These are phyloP conservation scores for Paecilomyces niveus DNA, from an alignment of 2,329 filamentous ascomycete genomes.

Conservation along the genomic window DNA sequence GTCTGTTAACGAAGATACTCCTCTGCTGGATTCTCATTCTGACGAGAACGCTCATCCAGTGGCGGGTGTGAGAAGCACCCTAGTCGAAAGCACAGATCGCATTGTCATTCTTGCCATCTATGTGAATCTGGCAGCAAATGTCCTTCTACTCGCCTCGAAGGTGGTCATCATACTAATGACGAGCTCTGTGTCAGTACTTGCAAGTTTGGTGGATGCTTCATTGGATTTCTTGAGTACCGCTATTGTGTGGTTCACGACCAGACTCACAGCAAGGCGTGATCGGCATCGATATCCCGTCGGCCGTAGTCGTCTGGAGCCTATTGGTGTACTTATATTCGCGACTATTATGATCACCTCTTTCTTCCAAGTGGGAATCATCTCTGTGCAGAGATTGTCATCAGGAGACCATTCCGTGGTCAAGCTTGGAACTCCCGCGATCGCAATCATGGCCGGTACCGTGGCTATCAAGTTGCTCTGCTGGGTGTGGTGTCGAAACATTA, in stretches of 20 bases:
- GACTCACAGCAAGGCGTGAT: slow-evolving; percentile 52
- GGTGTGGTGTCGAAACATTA: slow-evolving; percentile 81
- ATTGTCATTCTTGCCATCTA: slow-evolving; percentile 85
- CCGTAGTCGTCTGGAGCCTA: slow-evolving; percentile 56
- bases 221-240: slow-evolving; percentile 59
- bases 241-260: slow-evolving; percentile 56
- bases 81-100: slow-evolving; percentile 61
- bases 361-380: slow-evolving; percentile 55
- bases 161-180: slow-evolving; percentile 69
- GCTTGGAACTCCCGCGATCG: slow-evolving; percentile 63
- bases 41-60: slow-evolving; percentile 52
- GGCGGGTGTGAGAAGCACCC: slow-evolving; percentile 37
- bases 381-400: slow-evolving; percentile 50
- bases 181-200: slow-evolving; percentile 58
- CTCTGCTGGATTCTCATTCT: slow-evolving; percentile 22
- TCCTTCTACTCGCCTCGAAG: slow-evolving; percentile 67
- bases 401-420: slow-evolving; percentile 61
- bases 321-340: slow-evolving; percentile 60
- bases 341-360: slow-evolving; percentile 61
- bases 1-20: slow-evolving; percentile 20
- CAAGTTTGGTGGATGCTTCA: slow-evolving; percentile 60
- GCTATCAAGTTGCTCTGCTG: slow-evolving; percentile 76
- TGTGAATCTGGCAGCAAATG: slow-evolving; percentile 73
- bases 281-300: slow-evolving; percentile 58
- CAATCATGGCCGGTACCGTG: slow-evolving; percentile 75